Evolutionary conservation across 176 grass and related monocot genomes (phyloP).

Genomic region (Paspalum notatum): DNA sequence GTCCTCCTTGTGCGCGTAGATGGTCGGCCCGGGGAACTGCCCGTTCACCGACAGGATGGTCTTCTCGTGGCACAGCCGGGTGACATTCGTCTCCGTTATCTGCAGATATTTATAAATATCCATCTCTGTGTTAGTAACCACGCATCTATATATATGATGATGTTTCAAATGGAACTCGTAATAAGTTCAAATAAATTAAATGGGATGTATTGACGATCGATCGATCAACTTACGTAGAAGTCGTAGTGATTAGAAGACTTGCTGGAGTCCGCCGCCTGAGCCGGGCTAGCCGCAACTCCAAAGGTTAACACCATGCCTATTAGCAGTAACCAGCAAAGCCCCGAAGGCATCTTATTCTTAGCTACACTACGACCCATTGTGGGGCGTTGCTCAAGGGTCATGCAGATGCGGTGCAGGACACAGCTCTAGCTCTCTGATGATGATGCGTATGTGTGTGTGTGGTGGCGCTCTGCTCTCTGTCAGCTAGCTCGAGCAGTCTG

Average conservation of each 20-base stretch:
- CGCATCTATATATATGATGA: no score
- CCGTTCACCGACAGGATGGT: background rate
- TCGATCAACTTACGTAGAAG: constrained; percentile 44
- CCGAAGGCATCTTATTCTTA: background rate
- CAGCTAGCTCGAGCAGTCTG: no score
- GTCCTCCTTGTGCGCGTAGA: constrained; percentile 54
- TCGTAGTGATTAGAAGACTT: constrained; percentile 29
- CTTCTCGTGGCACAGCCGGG: no score
- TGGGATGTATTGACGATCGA: background rate
- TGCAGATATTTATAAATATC: no score
- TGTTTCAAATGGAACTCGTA: no score
- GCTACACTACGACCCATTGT: constrained; percentile 15
- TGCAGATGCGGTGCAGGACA: background rate
- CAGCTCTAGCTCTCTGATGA: background rate
- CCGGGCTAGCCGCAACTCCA: constrained; percentile 7
- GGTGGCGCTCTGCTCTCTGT: no score
- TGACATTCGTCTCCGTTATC: no score
- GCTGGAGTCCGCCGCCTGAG: constrained; percentile 15
- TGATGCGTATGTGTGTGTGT: background rate
- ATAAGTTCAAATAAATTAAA: no score
- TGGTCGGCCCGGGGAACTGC: constrained; percentile 60
- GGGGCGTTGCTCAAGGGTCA: background rate
- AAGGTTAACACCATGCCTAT: constrained; percentile 14
- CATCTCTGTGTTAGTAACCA: no score
- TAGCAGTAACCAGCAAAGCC: constrained; percentile 31